Conservation (phyloP, 495 filamentous ascomycete genomes). For the Hyphodiscus hymeniophilus region DNA sequence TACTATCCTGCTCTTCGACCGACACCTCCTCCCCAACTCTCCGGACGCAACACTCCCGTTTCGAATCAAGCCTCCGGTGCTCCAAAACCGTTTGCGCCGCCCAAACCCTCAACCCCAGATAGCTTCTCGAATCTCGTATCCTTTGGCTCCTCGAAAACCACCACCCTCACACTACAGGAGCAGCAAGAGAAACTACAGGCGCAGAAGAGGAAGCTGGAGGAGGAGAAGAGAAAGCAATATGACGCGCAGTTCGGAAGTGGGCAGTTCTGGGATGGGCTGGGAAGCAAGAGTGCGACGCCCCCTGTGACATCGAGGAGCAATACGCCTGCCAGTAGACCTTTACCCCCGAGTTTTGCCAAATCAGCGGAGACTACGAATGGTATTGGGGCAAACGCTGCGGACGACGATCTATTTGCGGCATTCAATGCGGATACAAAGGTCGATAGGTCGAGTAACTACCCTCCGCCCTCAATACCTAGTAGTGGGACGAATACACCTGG, state of each 20-base stretch:
- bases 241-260: slow-evolving; percentile 67
- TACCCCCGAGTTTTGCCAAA: slow-evolving; percentile 17
- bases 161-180: slow-evolving; percentile 65
- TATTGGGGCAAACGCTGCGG: slow-evolving; percentile 14
- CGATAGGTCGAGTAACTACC: slow-evolving; percentile 51
- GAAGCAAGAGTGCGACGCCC: slow-evolving; percentile 22
- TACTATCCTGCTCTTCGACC: slow-evolving; percentile 54
- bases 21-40: slow-evolving; percentile 50
- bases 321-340: slow-evolving; percentile 17
- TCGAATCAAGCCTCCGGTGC: slow-evolving; percentile 24
- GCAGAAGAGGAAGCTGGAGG: slow-evolving; percentile 67
- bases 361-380: slow-evolving; percentile 21
- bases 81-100: slow-evolving; percentile 40
- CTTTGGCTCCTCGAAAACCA: slow-evolving; percentile 55
- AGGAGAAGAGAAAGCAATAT: slow-evolving; percentile 56
- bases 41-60: slow-evolving; percentile 15
- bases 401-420: slow-evolving; percentile 55
- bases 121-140: slow-evolving; percentile 87
- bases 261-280: slow-evolving; percentile 67
- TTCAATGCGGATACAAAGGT: slow-evolving; percentile 51
- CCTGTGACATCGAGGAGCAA: slow-evolving; percentile 13
- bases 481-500: slow-evolving; percentile 39
- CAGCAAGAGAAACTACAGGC: slow-evolving; percentile 75
- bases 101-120: slow-evolving; percentile 60
- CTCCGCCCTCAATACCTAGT: slow-evolving; percentile 39